Evolutionary conservation across 768 basidiomycete species (phyloP).

Genomic region (Tylopilus rubrobrunneus): DNA sequence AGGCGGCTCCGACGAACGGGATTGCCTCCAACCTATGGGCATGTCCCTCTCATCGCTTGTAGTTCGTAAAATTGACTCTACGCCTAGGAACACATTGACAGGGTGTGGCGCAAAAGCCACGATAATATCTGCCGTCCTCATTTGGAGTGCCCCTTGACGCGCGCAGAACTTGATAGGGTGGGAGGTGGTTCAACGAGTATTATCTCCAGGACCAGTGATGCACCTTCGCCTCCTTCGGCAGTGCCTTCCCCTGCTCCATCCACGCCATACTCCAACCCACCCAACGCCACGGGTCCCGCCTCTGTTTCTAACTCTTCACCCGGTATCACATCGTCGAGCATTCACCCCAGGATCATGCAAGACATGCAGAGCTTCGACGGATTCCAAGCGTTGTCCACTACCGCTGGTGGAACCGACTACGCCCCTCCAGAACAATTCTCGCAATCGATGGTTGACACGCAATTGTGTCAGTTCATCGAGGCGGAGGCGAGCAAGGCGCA

Average conservation of each 20-base stretch:
- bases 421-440: constrained; percentile 24
- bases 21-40: constrained; percentile 46
- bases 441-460: constrained; percentile 31
- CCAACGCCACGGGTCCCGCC: background rate
- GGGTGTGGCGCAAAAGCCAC: constrained; percentile 42
- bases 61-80: background rate
- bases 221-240: constrained; percentile 4
- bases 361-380: constrained; percentile 47
- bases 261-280: constrained; percentile 13
- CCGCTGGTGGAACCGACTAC: constrained; percentile 27
- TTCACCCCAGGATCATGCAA: constrained; percentile 42
- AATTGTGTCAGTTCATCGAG: constrained; percentile 20
- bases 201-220: constrained; percentile 23
- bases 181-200: constrained; percentile 50
- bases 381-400: constrained; percentile 21
- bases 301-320: background rate
- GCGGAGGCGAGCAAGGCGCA: constrained; percentile 11
- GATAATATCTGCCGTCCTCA: constrained; percentile 34
- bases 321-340: constrained; percentile 7
- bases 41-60: constrained; percentile 10
- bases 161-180: constrained; percentile 51
- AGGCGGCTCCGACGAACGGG: constrained; percentile 42
- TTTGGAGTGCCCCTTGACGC: constrained; percentile 27
- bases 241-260: constrained; percentile 11
- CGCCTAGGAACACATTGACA: constrained; percentile 38